phyloP scores from a whole-genome alignment of 2,329 filamentous ascomycete genomes.

The Fusarium nematophilum region DNA sequence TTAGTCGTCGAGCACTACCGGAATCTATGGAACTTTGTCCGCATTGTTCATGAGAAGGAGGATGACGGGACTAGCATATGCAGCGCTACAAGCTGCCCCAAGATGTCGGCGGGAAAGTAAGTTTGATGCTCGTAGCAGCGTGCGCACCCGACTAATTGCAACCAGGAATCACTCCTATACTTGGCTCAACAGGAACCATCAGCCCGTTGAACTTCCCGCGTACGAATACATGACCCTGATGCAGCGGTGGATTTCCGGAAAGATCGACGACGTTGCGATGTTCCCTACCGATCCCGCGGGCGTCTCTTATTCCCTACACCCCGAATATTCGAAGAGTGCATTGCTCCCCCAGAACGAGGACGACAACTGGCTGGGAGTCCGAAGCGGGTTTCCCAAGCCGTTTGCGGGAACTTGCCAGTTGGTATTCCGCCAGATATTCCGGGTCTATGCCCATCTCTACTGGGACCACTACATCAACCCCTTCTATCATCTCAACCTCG shows the following conservation, averaged over 20 bases:
- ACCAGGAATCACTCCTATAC: slow-evolving; percentile 88
- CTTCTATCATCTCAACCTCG: slow-evolving; percentile 82
- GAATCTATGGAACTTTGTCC: slow-evolving; percentile 86
- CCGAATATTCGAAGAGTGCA: slow-evolving; percentile 45
- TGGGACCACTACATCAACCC: slow-evolving; percentile 90
- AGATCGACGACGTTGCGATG: slow-evolving; percentile 86
- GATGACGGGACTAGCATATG: slow-evolving; percentile 81
- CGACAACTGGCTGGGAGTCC: slow-evolving; percentile 84
- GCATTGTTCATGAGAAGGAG: slow-evolving; percentile 86
- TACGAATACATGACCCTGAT: slow-evolving; percentile 93
- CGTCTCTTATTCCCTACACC: slow-evolving; percentile 71
- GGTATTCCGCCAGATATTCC: slow-evolving; percentile 97
- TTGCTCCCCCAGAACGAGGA: slow-evolving; percentile 50
- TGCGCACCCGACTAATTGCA: neutral
- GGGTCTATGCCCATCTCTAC: slow-evolving; percentile 95
- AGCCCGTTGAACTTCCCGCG: slow-evolving; percentile 89
- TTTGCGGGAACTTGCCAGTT: slow-evolving; percentile 90
- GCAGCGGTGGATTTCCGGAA: slow-evolving; percentile 95
- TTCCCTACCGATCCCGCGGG: slow-evolving; percentile 86
- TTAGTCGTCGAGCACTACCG: slow-evolving; percentile 91
- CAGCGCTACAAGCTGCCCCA: slow-evolving; percentile 83
- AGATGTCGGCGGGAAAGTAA: slow-evolving; percentile 93
- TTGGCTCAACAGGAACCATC: slow-evolving; percentile 87
- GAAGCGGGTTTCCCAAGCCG: slow-evolving; percentile 87
- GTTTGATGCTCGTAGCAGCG: slow-evolving; percentile 50